phyloP scores from a whole-genome alignment of 805 yeast genomes.

The Metschnikowia borealis region DNA sequence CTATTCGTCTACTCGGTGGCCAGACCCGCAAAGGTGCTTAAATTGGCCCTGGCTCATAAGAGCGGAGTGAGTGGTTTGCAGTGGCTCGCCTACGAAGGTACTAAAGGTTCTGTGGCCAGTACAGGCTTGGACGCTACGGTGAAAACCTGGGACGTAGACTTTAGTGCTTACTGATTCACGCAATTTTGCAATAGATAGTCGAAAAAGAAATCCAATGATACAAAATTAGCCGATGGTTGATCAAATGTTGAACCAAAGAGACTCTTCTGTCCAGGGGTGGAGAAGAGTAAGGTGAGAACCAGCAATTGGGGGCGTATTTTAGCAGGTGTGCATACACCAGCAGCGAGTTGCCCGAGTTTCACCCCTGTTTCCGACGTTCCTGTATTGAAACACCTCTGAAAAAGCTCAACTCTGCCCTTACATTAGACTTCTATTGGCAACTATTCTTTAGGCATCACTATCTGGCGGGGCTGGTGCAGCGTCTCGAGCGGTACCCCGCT shows the following conservation, averaged over 20 bases:
- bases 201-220: no score
- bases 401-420: not conserved
- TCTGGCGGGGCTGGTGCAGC: not conserved
- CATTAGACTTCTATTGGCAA: not conserved
- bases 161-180: slow-evolving; percentile 11
- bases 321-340: not conserved
- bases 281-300: not conserved
- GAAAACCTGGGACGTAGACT: slow-evolving; percentile 62
- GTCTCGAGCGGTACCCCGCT: not conserved
- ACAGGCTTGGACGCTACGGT: slow-evolving; percentile 81
- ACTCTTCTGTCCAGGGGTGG: not conserved
- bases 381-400: not conserved
- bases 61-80: slow-evolving; percentile 75
- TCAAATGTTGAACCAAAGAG: no score
- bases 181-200: no score
- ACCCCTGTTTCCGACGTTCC: not conserved
- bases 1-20: slow-evolving; percentile 75
- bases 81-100: slow-evolving; percentile 52
- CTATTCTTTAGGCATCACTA: not conserved
- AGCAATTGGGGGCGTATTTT: not conserved
- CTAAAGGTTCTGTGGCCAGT: slow-evolving; percentile 46
- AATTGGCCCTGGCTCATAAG: slow-evolving; percentile 76
- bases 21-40: slow-evolving; percentile 73
- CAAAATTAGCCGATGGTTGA: no score
- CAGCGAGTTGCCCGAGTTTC: not conserved